Conservation (phyloP, 352 stramenopile genomes). For the Phytophthora podocarpi region DNA sequence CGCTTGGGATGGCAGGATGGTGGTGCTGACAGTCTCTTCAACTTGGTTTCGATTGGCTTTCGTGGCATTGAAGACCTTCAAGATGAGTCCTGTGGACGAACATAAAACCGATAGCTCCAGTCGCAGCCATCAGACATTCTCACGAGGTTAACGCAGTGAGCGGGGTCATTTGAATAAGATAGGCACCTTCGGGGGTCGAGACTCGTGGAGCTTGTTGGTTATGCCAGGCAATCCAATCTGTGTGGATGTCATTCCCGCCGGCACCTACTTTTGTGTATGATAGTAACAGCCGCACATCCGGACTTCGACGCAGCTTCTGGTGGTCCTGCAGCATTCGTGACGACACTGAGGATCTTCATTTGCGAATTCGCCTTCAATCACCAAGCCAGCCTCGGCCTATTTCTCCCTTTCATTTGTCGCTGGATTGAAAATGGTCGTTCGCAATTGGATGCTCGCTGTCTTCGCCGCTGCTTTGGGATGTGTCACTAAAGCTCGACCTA, state of each 20-base stretch:
- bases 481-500: slow-evolving; percentile 20
- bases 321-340: slow-evolving; percentile 7
- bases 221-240: too few relatives aligned
- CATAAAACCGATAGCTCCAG: slow-evolving; percentile 15
- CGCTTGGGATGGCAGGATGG: slow-evolving; percentile 1
- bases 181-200: too few relatives aligned
- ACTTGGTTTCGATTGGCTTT: slow-evolving; percentile 19
- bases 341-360: slow-evolving; percentile 21
- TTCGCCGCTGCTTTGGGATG: not conserved
- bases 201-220: too few relatives aligned
- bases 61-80: slow-evolving; percentile 10
- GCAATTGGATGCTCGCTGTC: not conserved
- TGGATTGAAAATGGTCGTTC: slow-evolving; percentile 4
- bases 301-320: slow-evolving; percentile 9
- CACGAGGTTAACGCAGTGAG: slow-evolving; percentile 4
- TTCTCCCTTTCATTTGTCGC: too few relatives aligned
- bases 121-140: not conserved
- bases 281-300: too few relatives aligned
- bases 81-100: not conserved
- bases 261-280: too few relatives aligned
- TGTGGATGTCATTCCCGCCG: too few relatives aligned
- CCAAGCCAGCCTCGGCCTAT: not conserved
- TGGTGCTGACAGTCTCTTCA: slow-evolving; percentile 15
- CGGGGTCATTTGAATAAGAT: not conserved
- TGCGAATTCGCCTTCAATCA: slow-evolving; percentile 8